Evolutionary conservation across 1,284 basidiomycete species (phyloP).

Genomic region (Thelephora terrestris): DNA sequence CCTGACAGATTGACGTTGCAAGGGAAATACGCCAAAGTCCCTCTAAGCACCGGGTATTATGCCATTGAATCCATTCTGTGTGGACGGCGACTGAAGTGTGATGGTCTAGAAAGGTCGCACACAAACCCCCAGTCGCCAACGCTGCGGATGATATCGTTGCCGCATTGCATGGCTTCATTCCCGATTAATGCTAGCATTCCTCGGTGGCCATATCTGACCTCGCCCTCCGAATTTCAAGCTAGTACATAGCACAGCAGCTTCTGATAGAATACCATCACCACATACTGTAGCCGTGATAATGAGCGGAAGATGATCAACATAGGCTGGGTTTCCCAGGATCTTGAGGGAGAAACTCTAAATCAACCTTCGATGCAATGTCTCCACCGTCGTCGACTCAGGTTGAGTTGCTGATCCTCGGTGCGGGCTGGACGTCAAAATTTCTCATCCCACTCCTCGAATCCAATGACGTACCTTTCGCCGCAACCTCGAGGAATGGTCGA

Average conservation of each 20-base stretch:
- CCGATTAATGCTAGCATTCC: too few species aligned
- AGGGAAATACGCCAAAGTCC: conserved; percentile 36
- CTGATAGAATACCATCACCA: too few species aligned
- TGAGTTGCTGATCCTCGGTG: conserved; percentile 55
- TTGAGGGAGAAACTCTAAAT: too few species aligned
- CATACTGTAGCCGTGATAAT: too few species aligned
- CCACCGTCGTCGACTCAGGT: conserved; percentile 16
- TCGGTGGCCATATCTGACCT: too few species aligned
- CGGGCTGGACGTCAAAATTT: conserved; percentile 62
- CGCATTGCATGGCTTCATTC: conserved; percentile 19
- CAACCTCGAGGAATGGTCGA: conserved; percentile 44
- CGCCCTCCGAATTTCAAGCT: too few species aligned
- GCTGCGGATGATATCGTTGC: conserved; percentile 20
- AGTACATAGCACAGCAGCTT: too few species aligned
- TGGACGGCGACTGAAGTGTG: neutral
- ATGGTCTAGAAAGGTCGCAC: conserved; percentile 36
- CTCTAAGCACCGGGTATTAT: conserved; percentile 46
- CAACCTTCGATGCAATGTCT: too few species aligned
- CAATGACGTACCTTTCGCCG: conserved; percentile 35
- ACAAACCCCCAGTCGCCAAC: conserved; percentile 39
- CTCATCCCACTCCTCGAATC: conserved; percentile 43
- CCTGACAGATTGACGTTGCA: conserved; percentile 34
- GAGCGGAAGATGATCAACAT: too few species aligned
- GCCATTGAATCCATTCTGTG: conserved; percentile 10
- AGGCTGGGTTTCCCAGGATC: too few species aligned